A percentile compares a stretch with the other conserved stretches of the same genome.
phyloP scores from a whole-genome alignment of 352 stramenopile species.

The Pythium myriotylum region DNA sequence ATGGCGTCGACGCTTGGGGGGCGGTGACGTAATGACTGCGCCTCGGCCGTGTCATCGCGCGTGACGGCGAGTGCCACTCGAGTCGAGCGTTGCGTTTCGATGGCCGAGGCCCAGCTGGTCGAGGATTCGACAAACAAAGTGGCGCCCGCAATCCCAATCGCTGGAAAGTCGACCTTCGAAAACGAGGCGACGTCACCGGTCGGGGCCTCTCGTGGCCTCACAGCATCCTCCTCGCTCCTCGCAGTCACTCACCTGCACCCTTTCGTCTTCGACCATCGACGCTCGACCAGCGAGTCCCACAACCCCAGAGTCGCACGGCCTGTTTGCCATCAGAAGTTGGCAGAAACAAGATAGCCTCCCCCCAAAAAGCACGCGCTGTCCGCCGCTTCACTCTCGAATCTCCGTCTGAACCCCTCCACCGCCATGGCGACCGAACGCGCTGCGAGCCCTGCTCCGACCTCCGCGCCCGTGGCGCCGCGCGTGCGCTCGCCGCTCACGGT shows the following conservation, averaged over 20 bases:
- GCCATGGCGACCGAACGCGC: background rate
- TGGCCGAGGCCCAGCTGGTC: constrained; percentile 20
- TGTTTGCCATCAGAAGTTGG: too few species aligned
- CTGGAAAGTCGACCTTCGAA: constrained; percentile 2
- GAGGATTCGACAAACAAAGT: constrained; percentile 23
- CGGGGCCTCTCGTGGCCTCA: background rate
- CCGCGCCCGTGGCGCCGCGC: background rate
- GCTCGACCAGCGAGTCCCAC: background rate
- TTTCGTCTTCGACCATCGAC: background rate
- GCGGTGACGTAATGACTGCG: background rate
- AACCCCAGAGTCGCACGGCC: background rate
- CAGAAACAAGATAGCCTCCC: too few species aligned
- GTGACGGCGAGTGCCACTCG: constrained; percentile 1
- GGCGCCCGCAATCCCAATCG: constrained; percentile 20
- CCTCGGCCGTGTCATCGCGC: background rate
- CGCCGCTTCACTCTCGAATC: background rate
- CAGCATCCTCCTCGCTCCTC: background rate
- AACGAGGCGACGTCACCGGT: constrained; percentile 15
- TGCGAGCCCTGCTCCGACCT: background rate
- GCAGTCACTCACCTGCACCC: background rate
- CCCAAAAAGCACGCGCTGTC: background rate
- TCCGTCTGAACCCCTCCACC: background rate
- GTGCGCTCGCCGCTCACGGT: constrained; percentile 3
- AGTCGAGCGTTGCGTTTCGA: constrained; percentile 20
- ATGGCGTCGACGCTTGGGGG: background rate